These are phyloP conservation scores for Chrysanthemum makinoi DNA, from an alignment of 129 eudicot genomes.

Conservation along the genomic window DNA sequence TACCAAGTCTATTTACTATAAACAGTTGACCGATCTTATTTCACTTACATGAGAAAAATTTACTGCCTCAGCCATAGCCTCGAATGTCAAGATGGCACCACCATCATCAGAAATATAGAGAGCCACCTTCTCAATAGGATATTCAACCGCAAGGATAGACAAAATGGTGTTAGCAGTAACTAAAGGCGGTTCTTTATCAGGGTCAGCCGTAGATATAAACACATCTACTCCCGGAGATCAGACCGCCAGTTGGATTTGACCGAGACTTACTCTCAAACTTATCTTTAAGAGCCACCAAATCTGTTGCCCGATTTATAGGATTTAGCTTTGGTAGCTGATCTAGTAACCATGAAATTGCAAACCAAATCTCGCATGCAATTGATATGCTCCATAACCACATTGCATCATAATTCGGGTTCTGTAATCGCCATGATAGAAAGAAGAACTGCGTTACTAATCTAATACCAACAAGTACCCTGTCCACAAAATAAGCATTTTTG, in stretches of 20 bases:
- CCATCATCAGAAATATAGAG: slow-evolving; percentile 90
- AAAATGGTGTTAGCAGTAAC: slow-evolving; percentile 87
- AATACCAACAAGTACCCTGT: slow-evolving; percentile 60
- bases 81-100: slow-evolving; percentile 80
- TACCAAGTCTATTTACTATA: too few species aligned
- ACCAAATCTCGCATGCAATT: slow-evolving; percentile 77
- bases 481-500: background rate
- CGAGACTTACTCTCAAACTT: slow-evolving; percentile 72
- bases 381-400: slow-evolving; percentile 89
- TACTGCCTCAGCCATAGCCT: slow-evolving; percentile 99
- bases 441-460: slow-evolving; percentile 48
- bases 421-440: slow-evolving; percentile 70
- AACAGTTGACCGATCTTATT: background rate
- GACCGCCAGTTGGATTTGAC: slow-evolving; percentile 74
- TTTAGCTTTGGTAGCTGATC: slow-evolving; percentile 83
- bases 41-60: slow-evolving; percentile 62
- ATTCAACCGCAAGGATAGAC: slow-evolving; percentile 80
- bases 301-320: slow-evolving; percentile 79
- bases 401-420: slow-evolving; percentile 76
- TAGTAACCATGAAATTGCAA: slow-evolving; percentile 85
- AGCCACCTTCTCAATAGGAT: slow-evolving; percentile 78
- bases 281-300: slow-evolving; percentile 61
- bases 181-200: slow-evolving; percentile 90
- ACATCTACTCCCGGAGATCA: slow-evolving; percentile 90
- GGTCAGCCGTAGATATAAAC: slow-evolving; percentile 90